A percentile compares a stretch with the other conserved stretches of the same genome.
phyloP scores from a whole-genome alignment of 106 monocot species.

The Dendrobium catenatum region DNA sequence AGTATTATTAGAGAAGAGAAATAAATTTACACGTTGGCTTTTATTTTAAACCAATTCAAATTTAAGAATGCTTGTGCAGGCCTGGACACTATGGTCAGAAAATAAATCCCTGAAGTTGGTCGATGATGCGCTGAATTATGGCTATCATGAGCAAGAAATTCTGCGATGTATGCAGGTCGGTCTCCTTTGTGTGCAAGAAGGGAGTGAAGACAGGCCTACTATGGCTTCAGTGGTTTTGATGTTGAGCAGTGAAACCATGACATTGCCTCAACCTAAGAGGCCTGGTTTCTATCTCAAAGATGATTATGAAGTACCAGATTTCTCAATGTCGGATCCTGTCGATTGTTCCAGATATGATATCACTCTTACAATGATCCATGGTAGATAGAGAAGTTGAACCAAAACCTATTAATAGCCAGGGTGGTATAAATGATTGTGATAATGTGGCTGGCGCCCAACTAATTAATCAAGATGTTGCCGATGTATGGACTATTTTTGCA shows the following conservation, averaged over 20 bases:
- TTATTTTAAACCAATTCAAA: background rate
- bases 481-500: background rate
- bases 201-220: constrained; percentile 28
- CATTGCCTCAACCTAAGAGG: constrained; percentile 17
- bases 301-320: background rate
- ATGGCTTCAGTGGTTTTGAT: constrained; percentile 38
- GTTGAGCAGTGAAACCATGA: constrained; percentile 18
- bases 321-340: too few relatives aligned
- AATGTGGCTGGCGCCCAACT: too few relatives aligned
- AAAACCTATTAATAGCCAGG: too few relatives aligned
- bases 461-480: background rate
- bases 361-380: background rate
- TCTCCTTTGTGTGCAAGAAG: constrained; percentile 32
- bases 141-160: constrained; percentile 6
- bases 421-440: too few relatives aligned
- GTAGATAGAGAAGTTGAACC: constrained; percentile 3
- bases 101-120: background rate
- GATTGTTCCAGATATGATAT: background rate
- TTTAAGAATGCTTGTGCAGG: constrained; percentile 3
- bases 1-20: constrained; percentile 25
- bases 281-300: background rate
- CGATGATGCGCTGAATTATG: constrained; percentile 9
- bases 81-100: constrained; percentile 9
- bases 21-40: constrained; percentile 20
- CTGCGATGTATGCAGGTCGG: constrained; percentile 33